Base-by-base conservation (phyloP, 192 early-diverging fungal genomes). In the Lobosporangium transversale region DNA sequence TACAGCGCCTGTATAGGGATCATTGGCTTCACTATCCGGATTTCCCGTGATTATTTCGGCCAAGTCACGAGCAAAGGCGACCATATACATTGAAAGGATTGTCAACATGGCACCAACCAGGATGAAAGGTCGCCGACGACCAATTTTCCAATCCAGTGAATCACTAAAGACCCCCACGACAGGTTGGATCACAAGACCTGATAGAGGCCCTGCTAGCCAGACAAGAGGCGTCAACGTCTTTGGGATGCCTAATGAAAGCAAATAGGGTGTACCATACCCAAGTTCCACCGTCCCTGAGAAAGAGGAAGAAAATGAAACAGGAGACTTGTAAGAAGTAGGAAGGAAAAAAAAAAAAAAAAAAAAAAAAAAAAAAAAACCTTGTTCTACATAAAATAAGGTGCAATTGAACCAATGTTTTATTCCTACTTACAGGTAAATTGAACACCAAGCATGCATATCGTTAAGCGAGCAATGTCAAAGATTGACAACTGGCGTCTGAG, bases 161-260 rank as follows among this genome's bases (percentile, higher is more conserved):
- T 98, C 96, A 79, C 91, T 93, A 45, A 94, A 86, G 4, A 89
- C 90, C 11, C 96, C 96, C 12, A 96, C 89, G 40, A 96, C 78
- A 29, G 92, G 89, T 66, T 92, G 91, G 17, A 92, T 80, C 35
- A 88, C 58, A 15, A 92, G 73, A 0, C 91, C 90, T 55, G 90
- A 89, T 3, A 94, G 81, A 14, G 93, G 93, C 7, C 93, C 93
- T 1, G 91, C 91, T 20, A 95, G 70, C 93, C 93, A 95, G 12
- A 95, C 93, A 8, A 93, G 66, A 0, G 91, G 86, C 0, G 90
- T 88, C 43, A 91, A 49, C 23, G 87, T 60, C 50, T 86, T 83
- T 7, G 90, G 76, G 31, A 95, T 67, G 14, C 87, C 87, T 18
- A 95, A 84, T 3, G 84, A 83, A 11, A 84, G 56, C 40, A 95